Conservation (phyloP, 768 basidiomycete species). For the Auricularia cornea region DNA sequence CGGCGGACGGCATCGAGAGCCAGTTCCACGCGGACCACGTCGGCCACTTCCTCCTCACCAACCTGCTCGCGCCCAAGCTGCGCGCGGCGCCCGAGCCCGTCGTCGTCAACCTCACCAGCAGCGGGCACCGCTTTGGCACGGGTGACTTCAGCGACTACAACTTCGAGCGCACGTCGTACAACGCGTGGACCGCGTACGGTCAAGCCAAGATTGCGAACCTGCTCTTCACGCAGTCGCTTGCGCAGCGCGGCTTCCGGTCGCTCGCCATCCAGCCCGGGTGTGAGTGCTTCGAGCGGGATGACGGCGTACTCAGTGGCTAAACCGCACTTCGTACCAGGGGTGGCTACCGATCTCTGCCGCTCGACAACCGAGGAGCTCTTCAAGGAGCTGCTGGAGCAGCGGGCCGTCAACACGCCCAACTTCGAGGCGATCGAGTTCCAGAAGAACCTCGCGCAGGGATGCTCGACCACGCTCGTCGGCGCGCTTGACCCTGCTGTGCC, state of each 20-base stretch:
- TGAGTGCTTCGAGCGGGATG: background rate
- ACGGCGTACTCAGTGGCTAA: background rate
- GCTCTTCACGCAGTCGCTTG: conserved; percentile 9
- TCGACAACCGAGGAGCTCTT: background rate
- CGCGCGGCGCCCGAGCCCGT: background rate
- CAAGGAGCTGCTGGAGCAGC: background rate
- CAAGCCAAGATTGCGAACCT: conserved; percentile 11
- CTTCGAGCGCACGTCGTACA: background rate
- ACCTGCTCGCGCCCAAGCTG: conserved; percentile 4
- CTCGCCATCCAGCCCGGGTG: background rate
- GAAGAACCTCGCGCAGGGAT: background rate
- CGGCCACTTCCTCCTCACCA: conserved; percentile 7
- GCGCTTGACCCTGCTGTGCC: background rate
- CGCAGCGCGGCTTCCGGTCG: background rate
- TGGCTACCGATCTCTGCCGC: background rate
- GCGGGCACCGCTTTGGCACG: background rate
- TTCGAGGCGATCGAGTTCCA: background rate
- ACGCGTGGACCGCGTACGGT: background rate
- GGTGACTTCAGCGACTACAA: background rate
- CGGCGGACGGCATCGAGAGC: background rate
- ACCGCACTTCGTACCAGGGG: no score
- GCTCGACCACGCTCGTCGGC: background rate
- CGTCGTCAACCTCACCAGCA: background rate
- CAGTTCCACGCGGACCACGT: conserved; percentile 8
- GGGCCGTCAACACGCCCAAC: background rate